Evolutionary conservation across 2,329 filamentous ascomycete species (phyloP).

Genomic region (Penicillium paneum): DNA sequence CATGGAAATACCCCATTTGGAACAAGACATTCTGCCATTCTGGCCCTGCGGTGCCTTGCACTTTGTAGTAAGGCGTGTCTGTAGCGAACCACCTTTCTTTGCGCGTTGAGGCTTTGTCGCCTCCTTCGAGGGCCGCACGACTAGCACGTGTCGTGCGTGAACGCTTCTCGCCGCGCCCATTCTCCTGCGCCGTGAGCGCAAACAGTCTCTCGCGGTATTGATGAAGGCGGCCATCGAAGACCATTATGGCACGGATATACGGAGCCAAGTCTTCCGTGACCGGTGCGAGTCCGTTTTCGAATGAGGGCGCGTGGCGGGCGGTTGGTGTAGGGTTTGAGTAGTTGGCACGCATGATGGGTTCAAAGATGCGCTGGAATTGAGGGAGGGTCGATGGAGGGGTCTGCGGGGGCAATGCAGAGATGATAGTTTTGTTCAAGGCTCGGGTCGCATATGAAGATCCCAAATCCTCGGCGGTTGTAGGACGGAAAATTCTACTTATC

Average conservation of each 20-base stretch:
- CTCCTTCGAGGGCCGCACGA: constrained; percentile 73
- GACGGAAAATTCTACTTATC: constrained; percentile 25
- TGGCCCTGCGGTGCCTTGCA: constrained; percentile 61
- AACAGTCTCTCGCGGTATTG: constrained; percentile 63
- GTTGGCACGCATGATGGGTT: constrained; percentile 47
- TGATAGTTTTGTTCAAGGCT: constrained; percentile 27
- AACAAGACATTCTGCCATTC: constrained; percentile 42
- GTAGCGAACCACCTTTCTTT: constrained; percentile 70
- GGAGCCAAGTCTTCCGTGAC: constrained; percentile 79
- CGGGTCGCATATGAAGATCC: constrained; percentile 30
- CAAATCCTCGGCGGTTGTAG: constrained; percentile 13
- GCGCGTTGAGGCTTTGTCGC: constrained; percentile 63
- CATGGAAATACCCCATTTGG: constrained; percentile 31
- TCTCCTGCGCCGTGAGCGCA: constrained; percentile 56
- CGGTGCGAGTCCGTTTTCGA: constrained; percentile 66
- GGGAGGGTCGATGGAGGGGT: constrained; percentile 30
- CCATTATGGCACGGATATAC: constrained; percentile 80
- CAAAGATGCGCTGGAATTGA: constrained; percentile 50
- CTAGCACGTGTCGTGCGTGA: constrained; percentile 71
- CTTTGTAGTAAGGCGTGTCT: constrained; percentile 56
- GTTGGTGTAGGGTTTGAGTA: constrained; percentile 32
- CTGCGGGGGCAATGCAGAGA: constrained; percentile 10
- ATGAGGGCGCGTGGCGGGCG: constrained; percentile 58
- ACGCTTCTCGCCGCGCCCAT: constrained; percentile 51
- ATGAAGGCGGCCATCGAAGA: constrained; percentile 69